Evolutionary conservation across 441 rosid genomes (phyloP), one percentile per base, ranked within the genome.

Genomic region (Euphorbia schlechtendalii): DNA sequence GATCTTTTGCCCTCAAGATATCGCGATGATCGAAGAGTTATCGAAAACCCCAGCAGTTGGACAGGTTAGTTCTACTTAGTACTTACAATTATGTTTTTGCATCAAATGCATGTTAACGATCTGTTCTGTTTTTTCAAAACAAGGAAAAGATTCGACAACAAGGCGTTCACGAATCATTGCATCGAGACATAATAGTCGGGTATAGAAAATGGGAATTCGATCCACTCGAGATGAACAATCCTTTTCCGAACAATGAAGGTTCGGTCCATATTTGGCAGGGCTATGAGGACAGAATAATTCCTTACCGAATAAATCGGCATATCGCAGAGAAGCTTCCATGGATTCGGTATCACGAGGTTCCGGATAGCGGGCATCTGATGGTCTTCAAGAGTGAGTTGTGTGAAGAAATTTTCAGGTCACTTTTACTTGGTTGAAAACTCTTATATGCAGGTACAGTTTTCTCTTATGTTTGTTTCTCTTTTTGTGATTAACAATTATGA

Each of bases 31-130:
- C 28, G 72, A 76, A 70, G 76, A 77, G 69, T 56, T 34, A 57
- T 65, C 61, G 53, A 78, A 80, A 71, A 64, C 73, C 73, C 83
- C 85, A 25, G 66, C 15, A 15, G 65, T 65, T n/a, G 77, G 72
- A 51, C 78, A 77, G 92, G 96, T 89, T n/a, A n/a, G 79, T 41
- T 28, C n/a, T n/a, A n/a, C n/a, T n/a, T n/a, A 54, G 18, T 17
- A 20, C 52, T 59, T 41, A 41, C 46, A 1, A 48, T 46, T 62
- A 8, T 68, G 8, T 53, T 46, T 71, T 54, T 73, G 54, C 36
- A 53, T 76, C 41, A 1, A 38, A 38, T 5, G 7, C 12, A 43
- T 17, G 14, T n/a, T n/a, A n/a, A n/a, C n/a, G n/a, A n/a, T n/a
- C n/a, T n/a, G n/a, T n/a, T n/a, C n/a, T n/a, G n/a, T n/a, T n/a